Conservation (phyloP, 1,284 basidiomycete genomes). For the Mycena citricolor region DNA sequence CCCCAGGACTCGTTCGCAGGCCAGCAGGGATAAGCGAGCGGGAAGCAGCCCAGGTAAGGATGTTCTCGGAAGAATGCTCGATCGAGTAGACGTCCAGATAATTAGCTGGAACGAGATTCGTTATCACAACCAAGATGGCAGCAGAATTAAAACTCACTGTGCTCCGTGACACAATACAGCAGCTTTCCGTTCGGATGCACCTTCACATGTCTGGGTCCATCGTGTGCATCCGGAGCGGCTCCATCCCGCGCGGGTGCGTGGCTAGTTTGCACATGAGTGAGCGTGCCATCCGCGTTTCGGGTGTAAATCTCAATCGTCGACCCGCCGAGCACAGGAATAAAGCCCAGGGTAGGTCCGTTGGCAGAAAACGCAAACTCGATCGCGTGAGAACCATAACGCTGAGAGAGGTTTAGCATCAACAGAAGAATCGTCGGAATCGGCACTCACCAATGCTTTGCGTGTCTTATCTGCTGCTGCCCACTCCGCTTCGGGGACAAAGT, state of each 20-base stretch:
- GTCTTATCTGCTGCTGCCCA: constrained; percentile 47
- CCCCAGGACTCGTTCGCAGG: no score
- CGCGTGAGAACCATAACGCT: constrained; percentile 50
- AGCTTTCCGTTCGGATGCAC: constrained; percentile 48
- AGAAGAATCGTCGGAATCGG: constrained; percentile 1
- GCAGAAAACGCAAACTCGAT: constrained; percentile 42
- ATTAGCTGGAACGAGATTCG: constrained; percentile 35
- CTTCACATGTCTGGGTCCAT: constrained; percentile 50
- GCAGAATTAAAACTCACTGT: constrained; percentile 35
- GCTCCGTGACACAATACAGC: constrained; percentile 49
- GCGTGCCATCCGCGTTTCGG: constrained; percentile 32
- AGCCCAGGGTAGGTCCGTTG: constrained; percentile 31
- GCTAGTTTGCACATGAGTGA: constrained; percentile 38
- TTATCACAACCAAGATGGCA: not conserved
- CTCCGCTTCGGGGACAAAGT: constrained; percentile 42
- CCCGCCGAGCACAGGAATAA: constrained; percentile 49
- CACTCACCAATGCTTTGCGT: constrained; percentile 41
- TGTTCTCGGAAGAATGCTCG: not conserved
- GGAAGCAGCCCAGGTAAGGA: constrained; percentile 36
- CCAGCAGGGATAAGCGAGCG: constrained; percentile 38
- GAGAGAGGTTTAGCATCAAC: not conserved
- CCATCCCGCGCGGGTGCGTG: constrained; percentile 33
- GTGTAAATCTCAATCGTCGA: constrained; percentile 45
- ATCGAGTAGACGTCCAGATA: constrained; percentile 45
- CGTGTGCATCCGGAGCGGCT: constrained; percentile 34